Evolutionary conservation across 2,329 filamentous ascomycete genomes (phyloP).

Genomic region (Monosporascus sp.): DNA sequence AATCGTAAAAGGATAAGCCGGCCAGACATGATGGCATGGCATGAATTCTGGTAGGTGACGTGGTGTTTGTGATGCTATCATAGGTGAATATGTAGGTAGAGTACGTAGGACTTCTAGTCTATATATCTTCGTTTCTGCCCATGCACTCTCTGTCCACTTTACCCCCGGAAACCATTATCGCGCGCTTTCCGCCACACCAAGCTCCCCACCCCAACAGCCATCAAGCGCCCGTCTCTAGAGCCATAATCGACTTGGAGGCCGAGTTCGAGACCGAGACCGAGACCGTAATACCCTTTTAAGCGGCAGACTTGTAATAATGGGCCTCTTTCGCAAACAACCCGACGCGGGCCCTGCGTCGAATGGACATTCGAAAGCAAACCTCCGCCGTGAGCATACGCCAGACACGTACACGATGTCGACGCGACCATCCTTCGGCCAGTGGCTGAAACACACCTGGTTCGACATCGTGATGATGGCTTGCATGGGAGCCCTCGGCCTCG

Average conservation of each 20-base stretch:
- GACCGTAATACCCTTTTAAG: too few relatives aligned
- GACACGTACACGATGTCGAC: conserved; percentile 39
- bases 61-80: neutral
- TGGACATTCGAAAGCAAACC: conserved; percentile 2
- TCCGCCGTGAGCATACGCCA: conserved; percentile 4
- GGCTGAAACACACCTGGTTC: conserved; percentile 62
- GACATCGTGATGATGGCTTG: conserved; percentile 63
- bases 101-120: too few relatives aligned
- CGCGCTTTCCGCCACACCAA: neutral
- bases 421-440: conserved; percentile 61
- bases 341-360: neutral
- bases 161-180: neutral
- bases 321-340: neutral
- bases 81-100: neutral
- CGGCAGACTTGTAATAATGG: neutral
- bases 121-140: neutral
- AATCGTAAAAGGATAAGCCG: too few relatives aligned
- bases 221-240: neutral
- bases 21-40: too few relatives aligned
- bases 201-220: neutral
- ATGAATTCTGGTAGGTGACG: neutral
- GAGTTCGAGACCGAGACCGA: neutral
- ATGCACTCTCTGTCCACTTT: neutral
- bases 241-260: neutral
- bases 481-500: conserved; percentile 63